Base-by-base conservation (phyloP, 768 basidiomycete genomes). In the Hericium rajendrae region DNA sequence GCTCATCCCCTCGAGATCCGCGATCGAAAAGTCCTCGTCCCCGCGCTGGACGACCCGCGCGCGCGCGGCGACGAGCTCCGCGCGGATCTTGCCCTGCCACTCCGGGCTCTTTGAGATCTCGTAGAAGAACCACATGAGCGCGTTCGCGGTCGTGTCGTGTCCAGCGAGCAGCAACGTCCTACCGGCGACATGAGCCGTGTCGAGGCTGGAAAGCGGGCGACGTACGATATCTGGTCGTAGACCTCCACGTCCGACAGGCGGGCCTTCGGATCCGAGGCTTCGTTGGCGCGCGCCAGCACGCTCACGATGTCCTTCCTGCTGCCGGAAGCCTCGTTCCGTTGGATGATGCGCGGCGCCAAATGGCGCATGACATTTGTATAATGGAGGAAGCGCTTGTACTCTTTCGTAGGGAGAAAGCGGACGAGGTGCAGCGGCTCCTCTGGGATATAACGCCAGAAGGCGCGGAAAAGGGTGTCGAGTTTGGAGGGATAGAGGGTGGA, bases 81-180 rank as follows among this genome's bases (percentile, higher is more conserved):
- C 55, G 13, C 60, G 60, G 41, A 61, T 54, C 20, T 59, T 59
- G n/a, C 39, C 20, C 48, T 61, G 60, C 22, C 39, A 61, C 26
- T 61, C 59, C 4, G 55, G 55, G 28, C 60, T 51, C 43, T 60
- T 60, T 10, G 60, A 55, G 4, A 60, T 4, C 28, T 61, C 60
- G 54, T 57, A 61, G 13, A 61, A 52, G 48, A 60, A 60, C 60
- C 60, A 61, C 32, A 48, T 51, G 6, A 61, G n/a, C 20, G 48
- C 46, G 37, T n/a, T 56, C 18, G 60, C 32, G 18, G 59, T 61
- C n/a, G 59, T 60, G 20, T 61, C 60, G 22, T 61, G 60, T 1
- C 60, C 60, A 10, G 60, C 60, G n/a, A 61, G 26, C 24, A 61
- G 38, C 6, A 61, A 9, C 2, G 48, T 38, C 13, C 60, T 61